A percentile compares a stretch with the other conserved stretches of the same genome.
phyloP scores from a whole-genome alignment of 768 basidiomycete species.

The Tulasnella sp. region DNA sequence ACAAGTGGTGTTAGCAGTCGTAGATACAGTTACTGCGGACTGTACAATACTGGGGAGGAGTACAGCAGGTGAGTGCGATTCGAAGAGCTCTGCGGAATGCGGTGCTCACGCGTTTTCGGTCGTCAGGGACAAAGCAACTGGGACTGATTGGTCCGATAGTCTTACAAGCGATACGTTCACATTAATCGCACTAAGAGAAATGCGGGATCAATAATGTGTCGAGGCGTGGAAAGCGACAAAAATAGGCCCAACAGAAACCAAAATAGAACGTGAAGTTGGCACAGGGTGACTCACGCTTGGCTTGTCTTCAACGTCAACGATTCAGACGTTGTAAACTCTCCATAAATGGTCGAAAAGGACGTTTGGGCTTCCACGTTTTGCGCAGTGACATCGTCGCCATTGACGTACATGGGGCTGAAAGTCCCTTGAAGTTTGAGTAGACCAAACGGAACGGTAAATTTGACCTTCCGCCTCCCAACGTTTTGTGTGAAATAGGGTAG shows the following conservation, averaged over 20 bases:
- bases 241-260: too few relatives aligned
- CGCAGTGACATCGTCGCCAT: slow-evolving; percentile 6
- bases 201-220: not conserved
- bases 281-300: slow-evolving; percentile 14
- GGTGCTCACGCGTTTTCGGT: slow-evolving; percentile 11
- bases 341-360: slow-evolving; percentile 12
- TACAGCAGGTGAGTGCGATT: not conserved
- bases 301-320: slow-evolving; percentile 11
- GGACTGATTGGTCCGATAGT: not conserved
- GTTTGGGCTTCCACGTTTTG: slow-evolving; percentile 7
- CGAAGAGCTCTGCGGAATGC: not conserved
- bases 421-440: not conserved
- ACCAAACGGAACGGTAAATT: not conserved
- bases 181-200: slow-evolving; percentile 10
- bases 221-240: not conserved
- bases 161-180: slow-evolving; percentile 12
- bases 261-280: too few relatives aligned
- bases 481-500: slow-evolving; percentile 12
- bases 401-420: slow-evolving; percentile 13
- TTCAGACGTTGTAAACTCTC: slow-evolving; percentile 13
- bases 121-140: slow-evolving; percentile 10
- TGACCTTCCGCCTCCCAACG: not conserved
- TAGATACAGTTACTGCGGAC: not conserved
- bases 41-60: slow-evolving; percentile 5
- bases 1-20: not conserved